phyloP scores from a whole-genome alignment of 1,284 basidiomycete genomes.

The Cryptococcus jaspeensis region DNA sequence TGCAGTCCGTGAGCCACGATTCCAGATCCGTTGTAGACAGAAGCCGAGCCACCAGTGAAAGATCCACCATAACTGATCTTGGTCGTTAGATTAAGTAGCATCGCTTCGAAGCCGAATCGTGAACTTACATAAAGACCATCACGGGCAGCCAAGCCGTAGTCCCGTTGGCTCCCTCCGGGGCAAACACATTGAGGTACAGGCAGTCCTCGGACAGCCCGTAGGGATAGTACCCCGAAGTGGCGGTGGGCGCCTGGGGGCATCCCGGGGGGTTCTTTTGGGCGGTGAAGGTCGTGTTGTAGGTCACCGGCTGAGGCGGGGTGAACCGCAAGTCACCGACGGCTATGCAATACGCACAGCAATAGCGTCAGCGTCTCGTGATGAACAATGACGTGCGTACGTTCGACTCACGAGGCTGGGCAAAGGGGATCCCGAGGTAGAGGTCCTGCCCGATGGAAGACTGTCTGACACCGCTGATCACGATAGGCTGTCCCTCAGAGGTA shows the following conservation, averaged over 20 bases:
- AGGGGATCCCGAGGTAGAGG: conserved; percentile 62
- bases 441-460: conserved; percentile 5
- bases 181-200: conserved; percentile 50
- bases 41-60: conserved; percentile 25
- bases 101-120: not conserved
- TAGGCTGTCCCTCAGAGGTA: not conserved
- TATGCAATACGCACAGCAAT: not conserved
- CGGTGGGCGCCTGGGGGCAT: conserved; percentile 31
- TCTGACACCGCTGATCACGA: not conserved
- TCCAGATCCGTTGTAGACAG: conserved; percentile 24
- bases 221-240: conserved; percentile 21
- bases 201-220: conserved; percentile 49
- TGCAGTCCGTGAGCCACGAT: conserved; percentile 14
- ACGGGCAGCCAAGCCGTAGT: conserved; percentile 41
- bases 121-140: conserved; percentile 33
- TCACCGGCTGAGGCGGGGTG: conserved; percentile 9
- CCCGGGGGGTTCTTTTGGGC: conserved; percentile 31
- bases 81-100: conserved; percentile 1
- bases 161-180: conserved; percentile 23
- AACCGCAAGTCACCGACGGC: conserved; percentile 15
- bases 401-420: conserved; percentile 57
- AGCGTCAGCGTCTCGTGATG: no score
- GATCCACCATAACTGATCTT: conserved; percentile 43
- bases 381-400: no score
- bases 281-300: conserved; percentile 26